These are phyloP conservation scores for Actinomortierella wolfii DNA, from an alignment of 371 early-diverging fungal species.

Conservation along the genomic window DNA sequence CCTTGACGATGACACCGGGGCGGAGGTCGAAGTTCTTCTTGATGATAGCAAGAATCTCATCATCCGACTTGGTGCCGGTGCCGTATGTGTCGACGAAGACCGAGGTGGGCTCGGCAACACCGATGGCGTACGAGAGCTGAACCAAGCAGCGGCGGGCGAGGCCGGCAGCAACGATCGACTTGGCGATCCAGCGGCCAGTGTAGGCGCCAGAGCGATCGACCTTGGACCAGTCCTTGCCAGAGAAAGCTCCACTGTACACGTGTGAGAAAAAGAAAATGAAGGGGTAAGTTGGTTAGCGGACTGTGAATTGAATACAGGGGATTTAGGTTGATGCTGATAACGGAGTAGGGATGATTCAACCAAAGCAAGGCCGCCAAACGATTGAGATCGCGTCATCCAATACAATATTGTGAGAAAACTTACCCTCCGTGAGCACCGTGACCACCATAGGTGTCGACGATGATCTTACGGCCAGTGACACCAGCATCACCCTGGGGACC, in stretches of 20 bases:
- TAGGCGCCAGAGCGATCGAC: conserved; percentile 99
- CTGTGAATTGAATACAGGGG: no score
- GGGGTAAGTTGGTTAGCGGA: background rate
- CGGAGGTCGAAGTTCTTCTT: conserved; percentile 98
- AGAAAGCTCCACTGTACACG: conserved; percentile 91
- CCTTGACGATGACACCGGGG: conserved; percentile 98
- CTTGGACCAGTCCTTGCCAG: conserved; percentile 99
- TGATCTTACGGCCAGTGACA: conserved; percentile 99
- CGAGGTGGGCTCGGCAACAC: conserved; percentile 98
- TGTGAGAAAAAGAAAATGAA: background rate
- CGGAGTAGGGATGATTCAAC: no score
- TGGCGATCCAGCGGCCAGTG: conserved; percentile 99
- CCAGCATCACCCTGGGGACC: conserved; percentile 99
- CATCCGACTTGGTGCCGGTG: conserved; percentile 88
- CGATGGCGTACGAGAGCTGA: conserved; percentile 99
- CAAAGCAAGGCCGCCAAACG: no score
- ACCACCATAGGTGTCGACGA: conserved; percentile 97
- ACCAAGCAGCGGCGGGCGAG: conserved; percentile 95
- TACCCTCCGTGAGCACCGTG: conserved; percentile 98
- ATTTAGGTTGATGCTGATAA: background rate
- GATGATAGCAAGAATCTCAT: conserved; percentile 92
- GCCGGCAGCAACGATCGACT: conserved; percentile 91
- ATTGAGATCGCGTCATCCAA: no score
- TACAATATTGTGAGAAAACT: background rate
- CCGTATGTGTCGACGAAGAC: conserved; percentile 98